Percentiles rank a stretch among this genome's conserved stretches.
These are phyloP conservation scores for Psilocybe azurescens DNA, from an alignment of 768 basidiomycete species.

Conservation along the genomic window DNA sequence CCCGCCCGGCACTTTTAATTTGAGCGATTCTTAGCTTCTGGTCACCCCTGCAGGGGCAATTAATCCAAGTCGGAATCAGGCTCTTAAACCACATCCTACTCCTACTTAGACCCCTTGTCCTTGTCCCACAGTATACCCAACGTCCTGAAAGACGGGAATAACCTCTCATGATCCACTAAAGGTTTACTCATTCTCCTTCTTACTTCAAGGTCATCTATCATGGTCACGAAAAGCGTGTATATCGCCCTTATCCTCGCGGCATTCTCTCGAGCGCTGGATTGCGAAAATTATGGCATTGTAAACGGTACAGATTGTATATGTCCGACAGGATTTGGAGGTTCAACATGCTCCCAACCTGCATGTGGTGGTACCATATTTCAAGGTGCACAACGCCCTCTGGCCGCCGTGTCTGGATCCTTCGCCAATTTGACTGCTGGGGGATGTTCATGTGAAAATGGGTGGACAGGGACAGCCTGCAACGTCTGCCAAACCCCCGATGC, in stretches of 20 bases:
- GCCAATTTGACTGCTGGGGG: slow-evolving; percentile 70
- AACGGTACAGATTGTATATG: slow-evolving; percentile 72
- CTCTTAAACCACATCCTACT: not conserved
- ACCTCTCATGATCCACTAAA: not conserved
- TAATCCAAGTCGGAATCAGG: not conserved
- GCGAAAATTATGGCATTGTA: slow-evolving; percentile 71
- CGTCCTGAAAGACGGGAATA: not conserved
- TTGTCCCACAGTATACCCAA: not conserved
- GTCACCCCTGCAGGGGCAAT: not conserved
- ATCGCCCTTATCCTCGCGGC: slow-evolving; percentile 26
- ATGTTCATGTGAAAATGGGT: slow-evolving; percentile 76
- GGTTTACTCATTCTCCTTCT: not conserved
- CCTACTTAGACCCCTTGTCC: not conserved
- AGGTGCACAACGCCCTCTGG: slow-evolving; percentile 60
- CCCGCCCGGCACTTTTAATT: not conserved
- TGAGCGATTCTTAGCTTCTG: not conserved
- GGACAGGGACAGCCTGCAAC: slow-evolving; percentile 81
- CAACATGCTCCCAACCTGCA: slow-evolving; percentile 67
- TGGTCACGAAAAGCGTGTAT: slow-evolving; percentile 16
- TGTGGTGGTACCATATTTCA: slow-evolving; percentile 88
- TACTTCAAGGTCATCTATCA: not conserved
- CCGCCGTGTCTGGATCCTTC: slow-evolving; percentile 48
- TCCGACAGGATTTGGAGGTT: slow-evolving; percentile 81
- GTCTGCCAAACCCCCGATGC: slow-evolving; percentile 73
- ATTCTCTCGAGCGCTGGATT: slow-evolving; percentile 46